Evolutionary conservation across 331 rosid species (phyloP).

Genomic region (Quercus lobata): DNA sequence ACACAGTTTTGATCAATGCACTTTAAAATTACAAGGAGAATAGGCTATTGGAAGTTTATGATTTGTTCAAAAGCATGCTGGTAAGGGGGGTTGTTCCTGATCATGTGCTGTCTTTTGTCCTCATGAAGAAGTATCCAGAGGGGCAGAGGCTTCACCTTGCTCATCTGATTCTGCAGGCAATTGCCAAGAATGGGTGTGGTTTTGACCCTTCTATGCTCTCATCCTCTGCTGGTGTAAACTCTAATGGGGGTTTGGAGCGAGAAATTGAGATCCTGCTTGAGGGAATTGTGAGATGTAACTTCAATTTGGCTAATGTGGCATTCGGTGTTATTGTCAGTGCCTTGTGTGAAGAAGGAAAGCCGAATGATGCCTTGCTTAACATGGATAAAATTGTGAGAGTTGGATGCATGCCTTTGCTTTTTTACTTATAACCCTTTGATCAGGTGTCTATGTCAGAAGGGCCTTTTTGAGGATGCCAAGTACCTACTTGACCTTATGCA

Average conservation of each 20-base stretch:
- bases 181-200: constrained; percentile 39
- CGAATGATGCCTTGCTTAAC: constrained; percentile 19
- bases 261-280: constrained; percentile 28
- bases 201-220: constrained; percentile 20
- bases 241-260: constrained; percentile 9
- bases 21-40: constrained; percentile 19
- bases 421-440: constrained; percentile 36
- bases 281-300: constrained; percentile 18
- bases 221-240: not conserved
- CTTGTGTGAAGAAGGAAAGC: constrained; percentile 24
- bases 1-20: constrained; percentile 31
- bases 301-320: constrained; percentile 27
- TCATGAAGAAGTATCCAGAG: constrained; percentile 19
- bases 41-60: constrained; percentile 17
- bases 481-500: constrained; percentile 28
- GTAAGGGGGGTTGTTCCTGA: constrained; percentile 37
- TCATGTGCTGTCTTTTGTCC: constrained; percentile 30
- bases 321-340: constrained; percentile 21
- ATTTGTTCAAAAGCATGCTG: constrained; percentile 19
- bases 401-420: constrained; percentile 28
- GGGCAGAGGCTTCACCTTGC: constrained; percentile 31
- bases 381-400: constrained; percentile 22
- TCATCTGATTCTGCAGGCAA: constrained; percentile 18
- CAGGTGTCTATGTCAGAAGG: constrained; percentile 29
- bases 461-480: constrained; percentile 28